Evolutionary conservation across 2,329 filamentous ascomycete genomes (phyloP).

Genomic region (Septoria linicola): DNA sequence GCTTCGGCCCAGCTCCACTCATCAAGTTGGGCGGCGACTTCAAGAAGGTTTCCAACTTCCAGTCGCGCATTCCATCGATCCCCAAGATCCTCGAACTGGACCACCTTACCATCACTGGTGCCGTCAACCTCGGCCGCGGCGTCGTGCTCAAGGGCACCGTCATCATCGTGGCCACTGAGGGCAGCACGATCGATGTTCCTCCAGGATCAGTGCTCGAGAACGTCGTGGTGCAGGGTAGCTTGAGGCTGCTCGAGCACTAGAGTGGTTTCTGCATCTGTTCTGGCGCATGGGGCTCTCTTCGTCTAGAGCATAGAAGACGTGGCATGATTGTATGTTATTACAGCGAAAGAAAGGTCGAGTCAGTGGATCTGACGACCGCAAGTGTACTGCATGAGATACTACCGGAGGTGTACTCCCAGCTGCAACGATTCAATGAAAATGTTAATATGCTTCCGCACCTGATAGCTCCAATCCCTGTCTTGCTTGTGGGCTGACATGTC

Average conservation of each 20-base stretch:
- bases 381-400: constrained; percentile 14
- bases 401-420: constrained; percentile 13
- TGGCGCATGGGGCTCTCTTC: constrained; percentile 10
- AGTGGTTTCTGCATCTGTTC: constrained; percentile 11
- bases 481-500: background rate
- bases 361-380: constrained; percentile 17
- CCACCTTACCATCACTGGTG: constrained; percentile 95
- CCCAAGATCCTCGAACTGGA: constrained; percentile 89
- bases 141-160: constrained; percentile 97
- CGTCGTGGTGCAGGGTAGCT: constrained; percentile 95
- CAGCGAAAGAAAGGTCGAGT: constrained; percentile 13
- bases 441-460: constrained; percentile 1
- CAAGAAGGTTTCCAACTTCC: constrained; percentile 99
- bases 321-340: constrained; percentile 10
- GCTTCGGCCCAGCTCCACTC: constrained; percentile 92
- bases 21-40: constrained; percentile 99
- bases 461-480: background rate
- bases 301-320: constrained; percentile 15
- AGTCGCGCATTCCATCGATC: constrained; percentile 81
- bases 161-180: constrained; percentile 97
- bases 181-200: constrained; percentile 95
- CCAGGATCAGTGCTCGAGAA: constrained; percentile 97
- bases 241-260: constrained; percentile 71
- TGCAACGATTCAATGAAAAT: constrained; percentile 12
- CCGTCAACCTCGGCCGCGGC: constrained; percentile 92